Evolutionary conservation across 108 stramenopile species (phyloP).

Genomic region (Fistulifera pelliculosa): DNA sequence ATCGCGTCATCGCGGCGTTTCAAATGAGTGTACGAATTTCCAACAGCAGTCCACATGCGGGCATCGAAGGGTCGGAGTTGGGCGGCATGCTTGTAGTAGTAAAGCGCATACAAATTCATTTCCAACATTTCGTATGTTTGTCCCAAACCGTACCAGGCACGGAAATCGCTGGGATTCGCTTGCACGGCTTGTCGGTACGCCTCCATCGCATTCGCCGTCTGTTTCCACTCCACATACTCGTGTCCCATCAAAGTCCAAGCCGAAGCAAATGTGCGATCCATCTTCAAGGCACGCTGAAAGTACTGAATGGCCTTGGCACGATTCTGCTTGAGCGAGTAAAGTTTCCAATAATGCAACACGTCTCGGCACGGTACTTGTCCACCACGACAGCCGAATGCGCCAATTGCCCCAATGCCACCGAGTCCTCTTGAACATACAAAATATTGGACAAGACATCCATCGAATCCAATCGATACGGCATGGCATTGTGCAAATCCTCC

Average conservation of each 20-base stretch:
- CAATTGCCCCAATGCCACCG: slow-evolving; percentile 61
- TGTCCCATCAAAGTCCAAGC: slow-evolving; percentile 99
- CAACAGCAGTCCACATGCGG: slow-evolving; percentile 98
- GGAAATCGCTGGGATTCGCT: slow-evolving; percentile 87
- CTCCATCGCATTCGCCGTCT: slow-evolving; percentile 94
- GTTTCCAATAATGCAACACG: slow-evolving; percentile 95
- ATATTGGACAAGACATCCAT: slow-evolving; percentile 93
- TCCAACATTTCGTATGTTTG: slow-evolving; percentile 97
- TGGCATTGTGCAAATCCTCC: slow-evolving; percentile 46
- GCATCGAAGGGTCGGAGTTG: slow-evolving; percentile 92
- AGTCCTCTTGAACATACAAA: slow-evolving; percentile 92
- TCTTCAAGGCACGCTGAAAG: slow-evolving; percentile 88
- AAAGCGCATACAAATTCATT: slow-evolving; percentile 88
- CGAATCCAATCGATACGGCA: slow-evolving; percentile 85
- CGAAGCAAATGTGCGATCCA: slow-evolving; percentile 83
- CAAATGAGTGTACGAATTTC: slow-evolving; percentile 69
- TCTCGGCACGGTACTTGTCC: slow-evolving; percentile 93
- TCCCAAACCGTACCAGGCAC: slow-evolving; percentile 99
- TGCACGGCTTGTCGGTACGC: slow-evolving; percentile 96
- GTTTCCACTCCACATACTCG: slow-evolving; percentile 95
- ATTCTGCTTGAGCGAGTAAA: slow-evolving; percentile 90
- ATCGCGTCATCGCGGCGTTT: slow-evolving; percentile 78
- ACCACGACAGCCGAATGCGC: slow-evolving; percentile 83
- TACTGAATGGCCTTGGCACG: slow-evolving; percentile 94
- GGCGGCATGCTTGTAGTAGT: slow-evolving; percentile 94